These are phyloP conservation scores for Solanum ossicruentum DNA, from an alignment of 257 asterid genomes.

Conservation along the genomic window DNA sequence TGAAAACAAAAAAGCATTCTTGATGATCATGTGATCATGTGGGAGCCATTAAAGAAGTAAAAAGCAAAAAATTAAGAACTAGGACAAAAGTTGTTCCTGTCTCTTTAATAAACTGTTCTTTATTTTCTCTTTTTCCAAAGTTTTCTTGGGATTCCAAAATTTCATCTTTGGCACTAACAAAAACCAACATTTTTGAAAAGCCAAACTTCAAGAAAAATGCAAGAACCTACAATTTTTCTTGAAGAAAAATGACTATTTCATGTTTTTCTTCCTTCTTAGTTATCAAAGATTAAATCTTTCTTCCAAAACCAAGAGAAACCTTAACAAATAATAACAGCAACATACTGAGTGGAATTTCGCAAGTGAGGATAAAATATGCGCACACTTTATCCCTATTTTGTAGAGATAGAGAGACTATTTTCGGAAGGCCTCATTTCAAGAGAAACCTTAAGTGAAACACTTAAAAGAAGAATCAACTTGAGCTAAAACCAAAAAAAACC, in stretches of 20 bases:
- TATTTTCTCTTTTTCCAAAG: neutral
- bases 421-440: no score
- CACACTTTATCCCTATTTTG: no score
- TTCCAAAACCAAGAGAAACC: neutral
- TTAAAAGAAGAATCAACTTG: neutral
- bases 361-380: no score
- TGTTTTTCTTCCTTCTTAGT: neutral
- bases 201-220: neutral
- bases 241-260: neutral
- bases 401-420: no score
- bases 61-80: neutral
- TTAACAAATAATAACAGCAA: neutral
- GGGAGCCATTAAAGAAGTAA: neutral
- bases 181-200: neutral
- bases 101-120: neutral
- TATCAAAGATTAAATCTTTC: neutral
- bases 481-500: neutral
- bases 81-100: neutral
- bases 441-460: neutral
- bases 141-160: neutral
- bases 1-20: neutral
- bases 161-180: neutral
- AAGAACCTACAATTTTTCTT: neutral
- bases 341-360: accelerated
- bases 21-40: neutral